Conservation (phyloP, 306 rosid species). For the Urtica urens region DNA sequence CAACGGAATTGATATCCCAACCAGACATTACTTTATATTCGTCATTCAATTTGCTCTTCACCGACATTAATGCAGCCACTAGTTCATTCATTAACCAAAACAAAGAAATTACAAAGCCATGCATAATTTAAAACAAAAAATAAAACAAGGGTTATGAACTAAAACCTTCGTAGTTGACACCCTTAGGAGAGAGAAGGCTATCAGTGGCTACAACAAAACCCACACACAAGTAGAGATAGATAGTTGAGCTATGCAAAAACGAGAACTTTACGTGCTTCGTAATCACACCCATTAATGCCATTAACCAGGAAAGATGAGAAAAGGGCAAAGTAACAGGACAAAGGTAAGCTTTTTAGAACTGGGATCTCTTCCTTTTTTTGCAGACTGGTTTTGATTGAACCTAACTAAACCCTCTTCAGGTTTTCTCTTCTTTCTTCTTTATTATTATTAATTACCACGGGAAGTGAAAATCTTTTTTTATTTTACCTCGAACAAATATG, state of each 20-base stretch:
- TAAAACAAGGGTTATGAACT: slow-evolving; percentile 1
- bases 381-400: slow-evolving; percentile 7
- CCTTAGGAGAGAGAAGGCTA: slow-evolving; percentile 86
- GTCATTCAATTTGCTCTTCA: slow-evolving; percentile 73
- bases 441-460: not conserved
- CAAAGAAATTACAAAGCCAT: slow-evolving; percentile 10
- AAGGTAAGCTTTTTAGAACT: slow-evolving; percentile 22
- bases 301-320: not conserved
- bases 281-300: slow-evolving; percentile 9
- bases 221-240: slow-evolving; percentile 28
- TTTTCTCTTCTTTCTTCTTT: not conserved
- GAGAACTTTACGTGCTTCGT: slow-evolving; percentile 27
- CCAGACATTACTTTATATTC: slow-evolving; percentile 49
- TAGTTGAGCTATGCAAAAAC: slow-evolving; percentile 27
- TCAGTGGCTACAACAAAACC: slow-evolving; percentile 30
- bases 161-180: slow-evolving; percentile 88
- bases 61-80: slow-evolving; percentile 94
- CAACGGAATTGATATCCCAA: slow-evolving; percentile 94
- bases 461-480: not conserved
- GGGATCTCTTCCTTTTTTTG: slow-evolving; percentile 5
- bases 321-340: slow-evolving; percentile 10
- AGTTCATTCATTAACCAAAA: slow-evolving; percentile 7
- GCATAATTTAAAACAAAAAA: not conserved
- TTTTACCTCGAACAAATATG: slow-evolving; percentile 19
- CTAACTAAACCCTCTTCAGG: not conserved